Evolutionary conservation across 495 filamentous ascomycete genomes (phyloP).

Genomic region (Evernia prunastri): DNA sequence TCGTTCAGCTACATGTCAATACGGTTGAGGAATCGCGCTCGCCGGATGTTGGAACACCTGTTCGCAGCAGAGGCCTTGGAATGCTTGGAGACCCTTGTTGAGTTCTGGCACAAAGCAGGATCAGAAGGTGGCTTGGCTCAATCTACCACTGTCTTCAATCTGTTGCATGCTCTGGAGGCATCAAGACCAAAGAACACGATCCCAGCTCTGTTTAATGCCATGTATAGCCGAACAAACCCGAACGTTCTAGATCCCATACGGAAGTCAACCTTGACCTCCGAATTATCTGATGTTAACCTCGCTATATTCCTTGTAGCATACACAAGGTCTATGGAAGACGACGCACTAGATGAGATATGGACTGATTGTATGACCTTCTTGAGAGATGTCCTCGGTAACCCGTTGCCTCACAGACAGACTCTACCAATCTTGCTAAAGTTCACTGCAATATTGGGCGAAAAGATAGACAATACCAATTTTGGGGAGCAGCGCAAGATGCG

Average conservation of each 20-base stretch:
- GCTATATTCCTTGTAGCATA: constrained; percentile 87
- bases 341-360: constrained; percentile 99
- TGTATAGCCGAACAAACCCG: constrained; percentile 89
- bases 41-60: constrained; percentile 83
- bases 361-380: constrained; percentile 87
- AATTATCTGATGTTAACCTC: constrained; percentile 71
- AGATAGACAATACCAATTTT: constrained; percentile 96
- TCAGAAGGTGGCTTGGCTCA: constrained; percentile 34
- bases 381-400: constrained; percentile 83
- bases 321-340: constrained; percentile 82
- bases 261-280: constrained; percentile 81
- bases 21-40: constrained; percentile 80
- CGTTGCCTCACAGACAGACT: constrained; percentile 88
- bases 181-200: constrained; percentile 88
- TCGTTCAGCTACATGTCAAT: constrained; percentile 86
- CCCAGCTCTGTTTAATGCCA: constrained; percentile 93
- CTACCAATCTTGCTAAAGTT: constrained; percentile 84
- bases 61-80: constrained; percentile 93
- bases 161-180: constrained; percentile 86
- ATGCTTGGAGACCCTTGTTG: constrained; percentile 83
- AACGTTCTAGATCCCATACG: constrained; percentile 66
- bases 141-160: constrained; percentile 53
- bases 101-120: constrained; percentile 61
- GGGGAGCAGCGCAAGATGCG: constrained; percentile 93
- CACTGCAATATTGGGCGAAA: constrained; percentile 79